Base-by-base conservation (phyloP, 2,329 filamentous ascomycete species). In the Daldinia sp. region DNA sequence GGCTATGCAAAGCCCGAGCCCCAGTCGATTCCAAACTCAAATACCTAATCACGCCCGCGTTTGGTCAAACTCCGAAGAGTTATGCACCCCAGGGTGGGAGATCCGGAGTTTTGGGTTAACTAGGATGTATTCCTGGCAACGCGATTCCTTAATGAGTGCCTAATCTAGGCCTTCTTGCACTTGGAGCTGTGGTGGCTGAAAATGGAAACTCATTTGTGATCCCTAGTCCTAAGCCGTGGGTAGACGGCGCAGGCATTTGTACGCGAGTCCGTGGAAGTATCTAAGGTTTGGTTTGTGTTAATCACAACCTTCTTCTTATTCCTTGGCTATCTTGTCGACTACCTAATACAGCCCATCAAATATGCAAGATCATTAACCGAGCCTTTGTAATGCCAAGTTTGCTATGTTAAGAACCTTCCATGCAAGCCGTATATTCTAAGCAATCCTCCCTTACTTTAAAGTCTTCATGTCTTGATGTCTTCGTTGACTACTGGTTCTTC, bases 71-170 rank as follows among this genome's bases (percentile, higher is more conserved):
- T 51, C 46, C 46, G 46, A 33, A 33, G 18, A 33, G n/a, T 51
- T 51, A 51, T 33, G 46, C 26, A 51, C 46, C 26, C 46, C 26
- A 20, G 46, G 3, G 9, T 13, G 28, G 46, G 26, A 51, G 28
- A 51, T 51, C 46, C 68, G 68, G 65, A 70, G 62, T 68, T 65
- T 70, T 55, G 60, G 55, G 54, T 46, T 46, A 57, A 18, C 51
- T 20, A 60, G 50, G 20, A 35, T 55, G 26, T 59, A 59, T 59
- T 48, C 56, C 56, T 26, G 55, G 28, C 39, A 18, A 2, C 51
- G 48, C 50, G 53, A 33, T 46, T 57, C 58, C 65, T 59, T 42
- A 46, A 42, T 18, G 13, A 44, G 41, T 57, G 33, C 33, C 33
- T 35, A 35, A 9, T 10, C 33, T 35, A 35, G 6, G 26, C 57